Conservation (phyloP, 768 basidiomycete genomes). For the Russula lepida region DNA sequence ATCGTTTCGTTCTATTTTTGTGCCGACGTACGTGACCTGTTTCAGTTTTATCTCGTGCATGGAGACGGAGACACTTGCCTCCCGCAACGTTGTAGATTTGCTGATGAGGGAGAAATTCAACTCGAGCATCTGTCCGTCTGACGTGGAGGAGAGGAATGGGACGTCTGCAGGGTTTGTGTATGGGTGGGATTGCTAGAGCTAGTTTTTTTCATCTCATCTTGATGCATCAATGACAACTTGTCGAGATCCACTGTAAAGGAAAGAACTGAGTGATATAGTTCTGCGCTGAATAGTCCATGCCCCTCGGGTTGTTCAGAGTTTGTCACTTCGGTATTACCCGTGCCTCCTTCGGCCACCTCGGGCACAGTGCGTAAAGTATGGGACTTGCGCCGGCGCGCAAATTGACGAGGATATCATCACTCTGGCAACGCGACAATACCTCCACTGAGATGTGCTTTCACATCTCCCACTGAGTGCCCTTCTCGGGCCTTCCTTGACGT, state of each 20-base stretch:
- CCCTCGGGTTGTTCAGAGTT: too few species aligned
- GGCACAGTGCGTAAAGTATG: not conserved
- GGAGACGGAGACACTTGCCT: constrained; percentile 44
- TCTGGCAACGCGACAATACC: not conserved
- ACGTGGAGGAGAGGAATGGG: not conserved
- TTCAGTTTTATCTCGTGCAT: constrained; percentile 78
- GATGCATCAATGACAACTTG: not conserved
- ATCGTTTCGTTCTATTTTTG: not conserved
- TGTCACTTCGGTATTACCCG: not conserved
- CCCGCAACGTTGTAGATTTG: constrained; percentile 76
- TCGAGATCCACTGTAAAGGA: not conserved
- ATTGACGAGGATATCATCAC: not conserved
- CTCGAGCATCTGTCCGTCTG: not conserved
- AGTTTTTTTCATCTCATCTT: not conserved
- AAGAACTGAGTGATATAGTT: not conserved
- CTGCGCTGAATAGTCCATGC: not conserved
- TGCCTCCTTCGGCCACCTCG: not conserved
- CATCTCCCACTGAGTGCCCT: not conserved
- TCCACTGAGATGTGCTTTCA: not conserved
- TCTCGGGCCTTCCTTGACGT: not conserved
- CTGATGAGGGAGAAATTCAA: constrained; percentile 66
- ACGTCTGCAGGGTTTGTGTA: not conserved
- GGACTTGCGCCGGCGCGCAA: not conserved
- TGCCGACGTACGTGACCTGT: not conserved
- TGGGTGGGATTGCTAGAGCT: not conserved